Conservation (phyloP, 768 basidiomycete species). For the Leccinum olivaceopallidum region DNA sequence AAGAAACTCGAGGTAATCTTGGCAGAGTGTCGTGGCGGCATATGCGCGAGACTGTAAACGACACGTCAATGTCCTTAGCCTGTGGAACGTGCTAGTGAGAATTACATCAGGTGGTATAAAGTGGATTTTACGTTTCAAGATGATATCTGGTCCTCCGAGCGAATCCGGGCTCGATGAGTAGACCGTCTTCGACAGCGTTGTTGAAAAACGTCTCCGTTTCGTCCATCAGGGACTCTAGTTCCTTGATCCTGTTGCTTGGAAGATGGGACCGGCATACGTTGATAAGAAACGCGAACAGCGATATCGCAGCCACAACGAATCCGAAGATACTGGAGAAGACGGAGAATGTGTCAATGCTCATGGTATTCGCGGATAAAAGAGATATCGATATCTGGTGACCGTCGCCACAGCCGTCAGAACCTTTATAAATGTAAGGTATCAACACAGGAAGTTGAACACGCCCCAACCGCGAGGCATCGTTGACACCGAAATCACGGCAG, state of each 20-base stretch:
- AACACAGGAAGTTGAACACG: background rate
- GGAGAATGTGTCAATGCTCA: constrained; percentile 1
- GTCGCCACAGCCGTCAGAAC: background rate
- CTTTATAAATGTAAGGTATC: background rate
- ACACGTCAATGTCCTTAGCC: background rate
- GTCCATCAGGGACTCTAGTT: constrained; percentile 3
- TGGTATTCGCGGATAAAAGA: background rate
- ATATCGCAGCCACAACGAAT: background rate
- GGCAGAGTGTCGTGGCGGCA: background rate
- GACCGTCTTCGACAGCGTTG: constrained; percentile 8
- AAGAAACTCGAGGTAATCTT: constrained; percentile 1
- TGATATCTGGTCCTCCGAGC: background rate
- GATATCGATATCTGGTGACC: background rate
- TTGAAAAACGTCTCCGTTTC: constrained; percentile 3
- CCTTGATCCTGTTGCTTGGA: constrained; percentile 8
- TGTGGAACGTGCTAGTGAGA: background rate
- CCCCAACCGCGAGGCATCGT: background rate
- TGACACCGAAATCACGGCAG: background rate
- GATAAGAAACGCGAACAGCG: background rate
- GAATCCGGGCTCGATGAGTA: background rate
- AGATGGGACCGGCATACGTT: constrained; percentile 2
- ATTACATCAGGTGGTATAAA: background rate
- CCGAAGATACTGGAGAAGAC: constrained; percentile 6
- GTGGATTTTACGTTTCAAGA: background rate
- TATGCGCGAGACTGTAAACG: background rate